Evolutionary conservation across 2,329 filamentous ascomycete genomes (phyloP).

Genomic region (Apiospora kogelbergensis): DNA sequence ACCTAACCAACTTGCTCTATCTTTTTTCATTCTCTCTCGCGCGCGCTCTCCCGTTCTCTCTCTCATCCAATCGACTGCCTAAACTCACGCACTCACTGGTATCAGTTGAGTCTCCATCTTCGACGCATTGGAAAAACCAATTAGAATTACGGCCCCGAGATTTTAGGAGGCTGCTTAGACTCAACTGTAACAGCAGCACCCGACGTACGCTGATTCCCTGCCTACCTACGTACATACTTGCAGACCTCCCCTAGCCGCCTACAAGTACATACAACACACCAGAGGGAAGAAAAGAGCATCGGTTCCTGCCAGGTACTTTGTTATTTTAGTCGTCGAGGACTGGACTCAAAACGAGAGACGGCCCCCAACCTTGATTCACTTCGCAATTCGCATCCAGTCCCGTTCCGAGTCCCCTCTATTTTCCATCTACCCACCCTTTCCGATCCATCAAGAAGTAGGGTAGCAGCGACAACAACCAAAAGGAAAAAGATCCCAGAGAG

Average conservation of each 20-base stretch:
- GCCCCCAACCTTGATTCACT: not conserved
- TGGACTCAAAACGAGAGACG: not conserved
- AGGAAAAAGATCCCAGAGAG: not conserved
- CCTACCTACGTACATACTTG: not conserved
- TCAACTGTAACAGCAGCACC: constrained; percentile 5
- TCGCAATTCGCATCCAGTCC: not conserved
- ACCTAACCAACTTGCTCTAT: not conserved
- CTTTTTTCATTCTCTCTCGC: not conserved
- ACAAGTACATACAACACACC: not conserved
- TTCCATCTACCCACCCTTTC: not conserved
- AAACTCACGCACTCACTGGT: not conserved
- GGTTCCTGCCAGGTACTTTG: not conserved
- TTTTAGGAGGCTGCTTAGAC: constrained; percentile 4
- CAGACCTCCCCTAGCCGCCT: not conserved
- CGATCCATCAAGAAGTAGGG: not conserved
- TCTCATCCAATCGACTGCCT: not conserved
- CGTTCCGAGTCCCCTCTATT: not conserved
- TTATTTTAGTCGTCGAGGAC: not conserved
- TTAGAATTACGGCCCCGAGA: constrained; percentile 3
- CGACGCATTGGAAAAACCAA: not conserved
- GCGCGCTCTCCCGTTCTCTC: not conserved
- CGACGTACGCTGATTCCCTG: not conserved
- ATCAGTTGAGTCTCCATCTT: not conserved
- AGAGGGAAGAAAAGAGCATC: not conserved
- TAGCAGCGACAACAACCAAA: not conserved